Evolutionary conservation across 1,284 basidiomycete genomes (phyloP), one percentile per base, ranked within the genome.

Genomic region (Rhodotorula sp.): DNA sequence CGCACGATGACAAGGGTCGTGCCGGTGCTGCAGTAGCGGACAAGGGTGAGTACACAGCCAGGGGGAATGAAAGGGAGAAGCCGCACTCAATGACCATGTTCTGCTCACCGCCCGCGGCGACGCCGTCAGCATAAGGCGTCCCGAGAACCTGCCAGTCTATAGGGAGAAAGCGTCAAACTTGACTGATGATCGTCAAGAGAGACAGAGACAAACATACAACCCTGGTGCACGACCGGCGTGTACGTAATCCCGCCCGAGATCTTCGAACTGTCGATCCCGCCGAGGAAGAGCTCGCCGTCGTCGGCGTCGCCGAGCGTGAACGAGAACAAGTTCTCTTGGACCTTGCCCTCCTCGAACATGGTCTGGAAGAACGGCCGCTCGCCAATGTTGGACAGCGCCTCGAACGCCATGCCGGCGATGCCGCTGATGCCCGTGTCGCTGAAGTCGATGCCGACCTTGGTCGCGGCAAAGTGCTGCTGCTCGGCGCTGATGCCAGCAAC

Each of bases 251-350:
- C 16, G n/a, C 66, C 66, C 8, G 46, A 27, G 60, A 17, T 50
- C 45, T 61, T 53, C 21, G 27, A 25, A 4, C n/a, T 0, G 76
- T 86, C 82, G 16, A 81, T 80, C 1, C 86, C 88, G 58, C 89
- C 89, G 62, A 91, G 81, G 76, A 81, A 85, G 17, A 91, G 85
- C 76, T 87, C 85, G 34, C 80, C 79, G 49, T 69, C 67, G 46
- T 64, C 57, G 12, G n/a, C 13, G 9, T 74, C 68, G 2, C 74
- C 75, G 75, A 90, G 83, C 67, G 86, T 85, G 80, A 90, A 85
- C 34, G 84, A 84, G 75, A 90, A 90, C 56, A 85, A 82, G 50
- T 80, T 78, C 27, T 81, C 76, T 10, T 80, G 67, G 16, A 84
- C 81, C 27, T 77, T 72, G 12, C 80, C 80, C 66, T 86, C 77